phyloP scores from a whole-genome alignment of 2,329 filamentous ascomycete species.

The Penicillium aurantiogriseum region DNA sequence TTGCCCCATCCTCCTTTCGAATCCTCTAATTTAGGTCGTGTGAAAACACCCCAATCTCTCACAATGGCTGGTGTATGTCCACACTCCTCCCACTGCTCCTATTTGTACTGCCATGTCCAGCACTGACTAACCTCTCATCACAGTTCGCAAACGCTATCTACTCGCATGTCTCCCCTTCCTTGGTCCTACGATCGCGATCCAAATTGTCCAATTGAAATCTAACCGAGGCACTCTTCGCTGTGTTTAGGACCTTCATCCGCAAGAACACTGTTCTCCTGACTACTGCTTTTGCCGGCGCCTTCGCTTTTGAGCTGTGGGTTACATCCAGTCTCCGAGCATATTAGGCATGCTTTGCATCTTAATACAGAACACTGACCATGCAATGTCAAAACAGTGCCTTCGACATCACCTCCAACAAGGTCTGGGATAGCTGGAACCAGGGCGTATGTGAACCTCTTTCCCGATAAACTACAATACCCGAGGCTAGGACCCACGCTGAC shows the following conservation, averaged over 20 bases:
- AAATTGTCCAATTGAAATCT: constrained; percentile 18
- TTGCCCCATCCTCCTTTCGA: constrained; percentile 8
- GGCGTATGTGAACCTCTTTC: constrained; percentile 65
- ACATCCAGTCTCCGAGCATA: constrained; percentile 6
- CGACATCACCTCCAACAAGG: constrained; percentile 74
- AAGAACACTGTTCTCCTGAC: constrained; percentile 86
- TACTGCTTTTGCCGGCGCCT: constrained; percentile 81
- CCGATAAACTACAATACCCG: constrained; percentile 7
- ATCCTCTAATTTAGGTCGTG: constrained; percentile 12
- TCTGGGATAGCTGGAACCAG: constrained; percentile 90
- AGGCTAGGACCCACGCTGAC: constrained; percentile 17
- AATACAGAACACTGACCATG: constrained; percentile 19
- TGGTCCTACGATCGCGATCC: constrained; percentile 16
- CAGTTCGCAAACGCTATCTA: constrained; percentile 57
- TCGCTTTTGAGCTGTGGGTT: constrained; percentile 89
- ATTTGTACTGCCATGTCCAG: constrained; percentile 34
- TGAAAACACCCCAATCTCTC: constrained; percentile 27
- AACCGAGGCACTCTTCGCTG: constrained; percentile 11
- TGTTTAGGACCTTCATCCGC: constrained; percentile 73
- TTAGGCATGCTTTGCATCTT: not conserved
- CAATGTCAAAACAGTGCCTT: constrained; percentile 62
- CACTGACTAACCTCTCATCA: constrained; percentile 32
- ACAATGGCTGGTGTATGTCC: constrained; percentile 55
- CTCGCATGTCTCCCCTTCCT: constrained; percentile 52
- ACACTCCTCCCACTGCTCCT: not conserved